These are phyloP conservation scores for Paragyromitra xinjiangensis DNA, from an alignment of 495 filamentous ascomycete species.

Conservation along the genomic window DNA sequence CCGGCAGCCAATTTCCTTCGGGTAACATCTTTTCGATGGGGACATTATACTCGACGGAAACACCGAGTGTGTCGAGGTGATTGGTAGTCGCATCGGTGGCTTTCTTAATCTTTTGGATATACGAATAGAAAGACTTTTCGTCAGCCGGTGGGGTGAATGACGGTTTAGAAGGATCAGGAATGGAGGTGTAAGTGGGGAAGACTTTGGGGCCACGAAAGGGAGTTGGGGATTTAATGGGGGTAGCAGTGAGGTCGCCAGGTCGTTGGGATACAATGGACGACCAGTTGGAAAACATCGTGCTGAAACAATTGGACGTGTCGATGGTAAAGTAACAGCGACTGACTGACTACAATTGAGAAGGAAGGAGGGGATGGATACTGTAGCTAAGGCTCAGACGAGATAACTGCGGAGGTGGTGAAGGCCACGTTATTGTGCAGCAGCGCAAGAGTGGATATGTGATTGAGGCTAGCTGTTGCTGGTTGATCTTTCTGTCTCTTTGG, in stretches of 20 bases:
- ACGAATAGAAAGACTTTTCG: conserved; percentile 52
- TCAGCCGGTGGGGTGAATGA: conserved; percentile 43
- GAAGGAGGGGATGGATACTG: conserved; percentile 30
- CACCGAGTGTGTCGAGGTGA: conserved; percentile 54
- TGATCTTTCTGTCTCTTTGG: conserved; percentile 46
- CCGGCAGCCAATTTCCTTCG: conserved; percentile 47
- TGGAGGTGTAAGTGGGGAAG: conserved; percentile 53
- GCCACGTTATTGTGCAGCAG: conserved; percentile 53
- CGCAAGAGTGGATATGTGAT: conserved; percentile 32
- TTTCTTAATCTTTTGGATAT: conserved; percentile 55
- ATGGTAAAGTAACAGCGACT: conserved; percentile 32
- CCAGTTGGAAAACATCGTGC: conserved; percentile 58
- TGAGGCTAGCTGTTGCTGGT: conserved; percentile 38
- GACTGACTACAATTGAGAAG: conserved; percentile 32
- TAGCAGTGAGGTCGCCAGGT: conserved; percentile 29
- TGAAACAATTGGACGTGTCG: conserved; percentile 57
- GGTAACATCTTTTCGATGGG: conserved; percentile 53
- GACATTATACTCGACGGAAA: conserved; percentile 56
- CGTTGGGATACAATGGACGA: conserved; percentile 52
- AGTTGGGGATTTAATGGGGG: conserved; percentile 47
- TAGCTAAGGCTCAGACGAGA: conserved; percentile 34
- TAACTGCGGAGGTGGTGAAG: conserved; percentile 40
- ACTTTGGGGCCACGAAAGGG: conserved; percentile 47
- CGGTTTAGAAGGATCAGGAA: conserved; percentile 42
- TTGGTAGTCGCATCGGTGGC: conserved; percentile 53